Base-by-base conservation (phyloP, 2,329 filamentous ascomycete species). In the Phialophora chinensis region DNA sequence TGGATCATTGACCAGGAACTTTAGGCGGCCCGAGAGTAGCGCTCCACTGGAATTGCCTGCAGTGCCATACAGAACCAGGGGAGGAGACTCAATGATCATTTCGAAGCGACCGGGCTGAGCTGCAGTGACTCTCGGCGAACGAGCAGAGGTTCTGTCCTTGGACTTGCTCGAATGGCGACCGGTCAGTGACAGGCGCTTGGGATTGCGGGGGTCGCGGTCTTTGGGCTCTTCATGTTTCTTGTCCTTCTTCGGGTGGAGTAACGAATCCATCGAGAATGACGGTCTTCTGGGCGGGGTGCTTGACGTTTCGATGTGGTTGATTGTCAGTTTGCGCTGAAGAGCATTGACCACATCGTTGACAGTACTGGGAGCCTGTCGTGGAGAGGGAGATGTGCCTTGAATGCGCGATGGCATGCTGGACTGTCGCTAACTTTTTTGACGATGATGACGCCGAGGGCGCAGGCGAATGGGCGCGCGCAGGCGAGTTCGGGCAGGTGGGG, bases 21-120 rank as follows among this genome's bases (percentile, higher is more conserved):
- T 87, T 72, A 98, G 82, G 76, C 92, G 91, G 33, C 93, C 93
- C 0, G 92, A 96, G 59, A 97, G 86, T 66, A 97, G 82, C 6
- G 93, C 92, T 64, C 94, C 94, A 2, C 90, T 90, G 73, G 93
- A 97, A 71, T 86, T 85, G 68, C 88, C 85, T 0, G 91, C 84
- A 27, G 85, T 83, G 69, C 93, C 93, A 74, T 95, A 91, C 79
- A 97, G 90, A 54, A 97, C 87, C 20, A 94, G 84, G 2, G 93
- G 93, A 1, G 93, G 92, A 12, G 91, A 96, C 82, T 97, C 93
- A 69, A 97, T 90, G 72, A 84, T 78, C 73, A 90, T 82, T 66
- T 85, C 81, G 69, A 90, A 78, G 69, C 82, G 85, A 59, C 85
- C 83, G 2, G 82, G 77, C 57, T 81, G 78, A 42, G 75, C 72